These are phyloP conservation scores for Spinacia oleracea DNA, from an alignment of 179 eudicot genomes.

Conservation along the genomic window DNA sequence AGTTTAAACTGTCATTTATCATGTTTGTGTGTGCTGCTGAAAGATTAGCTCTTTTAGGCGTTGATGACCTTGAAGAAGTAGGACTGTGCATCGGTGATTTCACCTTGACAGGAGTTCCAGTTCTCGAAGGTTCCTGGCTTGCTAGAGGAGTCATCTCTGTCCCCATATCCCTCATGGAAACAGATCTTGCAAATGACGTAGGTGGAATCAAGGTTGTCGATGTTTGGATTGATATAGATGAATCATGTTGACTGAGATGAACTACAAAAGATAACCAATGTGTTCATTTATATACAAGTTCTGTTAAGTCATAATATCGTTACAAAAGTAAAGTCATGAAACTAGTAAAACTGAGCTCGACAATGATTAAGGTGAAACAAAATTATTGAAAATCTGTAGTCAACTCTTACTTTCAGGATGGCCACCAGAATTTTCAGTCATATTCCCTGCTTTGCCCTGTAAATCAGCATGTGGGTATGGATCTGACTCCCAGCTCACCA, in stretches of 20 bases:
- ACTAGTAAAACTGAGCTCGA: background rate
- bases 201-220: slow-evolving; percentile 44
- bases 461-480: slow-evolving; percentile 35
- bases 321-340: background rate
- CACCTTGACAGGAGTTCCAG: slow-evolving; percentile 74
- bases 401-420: slow-evolving; percentile 49
- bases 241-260: slow-evolving; percentile 50
- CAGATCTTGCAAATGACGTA: slow-evolving; percentile 57
- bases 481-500: slow-evolving; percentile 50
- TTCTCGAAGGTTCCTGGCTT: slow-evolving; percentile 84
- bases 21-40: slow-evolving; percentile 35
- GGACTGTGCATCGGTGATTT: slow-evolving; percentile 69
- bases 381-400: slow-evolving; percentile 5
- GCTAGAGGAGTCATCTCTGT: slow-evolving; percentile 84
- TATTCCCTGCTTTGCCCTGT: slow-evolving; percentile 36
- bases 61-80: slow-evolving; percentile 48
- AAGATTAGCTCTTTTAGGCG: slow-evolving; percentile 46
- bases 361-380: background rate
- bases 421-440: slow-evolving; percentile 43
- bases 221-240: slow-evolving; percentile 40
- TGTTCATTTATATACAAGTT: background rate
- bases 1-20: slow-evolving; percentile 25
- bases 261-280: slow-evolving; percentile 40
- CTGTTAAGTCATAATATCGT: background rate
- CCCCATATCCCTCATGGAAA: slow-evolving; percentile 87